These are phyloP conservation scores for Blastocystis sp. DNA, from an alignment of 352 stramenopile genomes.

Conservation along the genomic window DNA sequence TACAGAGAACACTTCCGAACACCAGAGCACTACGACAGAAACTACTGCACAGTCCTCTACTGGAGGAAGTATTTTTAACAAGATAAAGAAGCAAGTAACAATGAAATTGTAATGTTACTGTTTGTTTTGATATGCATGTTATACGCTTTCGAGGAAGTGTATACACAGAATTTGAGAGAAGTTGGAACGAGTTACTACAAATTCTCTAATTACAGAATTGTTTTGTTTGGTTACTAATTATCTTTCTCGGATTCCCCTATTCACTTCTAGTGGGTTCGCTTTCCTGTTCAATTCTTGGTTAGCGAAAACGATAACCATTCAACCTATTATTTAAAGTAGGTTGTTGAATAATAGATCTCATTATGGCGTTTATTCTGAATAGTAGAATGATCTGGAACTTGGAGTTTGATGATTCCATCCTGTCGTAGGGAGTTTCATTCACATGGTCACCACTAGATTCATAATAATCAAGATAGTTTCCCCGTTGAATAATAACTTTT, in stretches of 20 bases:
- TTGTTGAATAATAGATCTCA: neutral
- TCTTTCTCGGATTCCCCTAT: neutral
- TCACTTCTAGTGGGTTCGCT: neutral
- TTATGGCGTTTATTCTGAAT: neutral
- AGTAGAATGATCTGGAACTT: neutral
- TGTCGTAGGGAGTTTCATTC: neutral
- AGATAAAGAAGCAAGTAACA: conserved; percentile 26
- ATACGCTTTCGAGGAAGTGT: neutral
- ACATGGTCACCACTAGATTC: neutral
- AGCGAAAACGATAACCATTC: neutral
- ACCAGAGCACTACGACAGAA: neutral
- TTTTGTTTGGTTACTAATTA: neutral
- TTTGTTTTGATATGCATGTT: neutral
- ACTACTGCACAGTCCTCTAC: neutral
- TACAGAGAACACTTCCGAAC: neutral
- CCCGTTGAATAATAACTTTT: neutral
- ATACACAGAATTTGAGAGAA: neutral
- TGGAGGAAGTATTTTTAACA: neutral
- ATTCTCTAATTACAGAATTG: neutral
- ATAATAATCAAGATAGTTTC: conserved; percentile 17
- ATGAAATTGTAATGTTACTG: neutral
- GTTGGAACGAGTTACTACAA: neutral
- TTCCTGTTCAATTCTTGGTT: neutral
- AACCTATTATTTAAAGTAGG: neutral
- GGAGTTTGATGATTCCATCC: neutral